Base-by-base conservation (phyloP, 768 basidiomycete genomes). In the Tephrocybe rancida region DNA sequence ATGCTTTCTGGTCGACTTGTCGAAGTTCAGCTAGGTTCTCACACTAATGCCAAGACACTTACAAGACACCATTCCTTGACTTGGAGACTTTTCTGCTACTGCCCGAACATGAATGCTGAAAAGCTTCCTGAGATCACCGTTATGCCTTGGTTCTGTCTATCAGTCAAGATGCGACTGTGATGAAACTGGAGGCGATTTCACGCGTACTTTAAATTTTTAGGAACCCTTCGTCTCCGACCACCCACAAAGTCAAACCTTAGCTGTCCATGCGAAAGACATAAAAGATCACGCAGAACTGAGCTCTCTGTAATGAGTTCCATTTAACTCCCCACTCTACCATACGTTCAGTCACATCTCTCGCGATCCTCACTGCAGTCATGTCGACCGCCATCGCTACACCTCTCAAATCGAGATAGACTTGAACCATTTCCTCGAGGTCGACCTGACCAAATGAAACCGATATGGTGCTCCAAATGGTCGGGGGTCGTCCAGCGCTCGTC, bases 381-480 rank as follows among this genome's bases (percentile, higher is more conserved):
- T 41, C 46, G 13, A 38, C 29, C 24, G 46, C 34, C 19, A 22
- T 54, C 27, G 46, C 45, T 14, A 54, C 44, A 5, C 45, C 56
- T 18, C 41, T 51, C 29, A 51, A 6, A 41, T 54, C 26, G 48
- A 47, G 18, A 3, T 54, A 14, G 48, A 51, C 43, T 18, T 58
- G 13, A 16, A 16, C 1, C 16, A 19, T 47, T 3, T 58, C 53
- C 58, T 56, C 21, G 53, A 42, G 25, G 19, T 30, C 26, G 52
- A 55, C 26, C 47, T 63, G 29, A 57, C 52, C 18, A 48, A 58
- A 2, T 6, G 11, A 22, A 72, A 72, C 61, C 52, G 63, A 43
- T 74, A 69, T 44, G 70, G 70, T 26, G 66, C 73, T 10, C 73
- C 73, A 0, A 57, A 65, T 19, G 66, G 70, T 9, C 74, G 73